Conservation (phyloP, 352 stramenopile genomes). For the Phytopythium ostracodes region DNA sequence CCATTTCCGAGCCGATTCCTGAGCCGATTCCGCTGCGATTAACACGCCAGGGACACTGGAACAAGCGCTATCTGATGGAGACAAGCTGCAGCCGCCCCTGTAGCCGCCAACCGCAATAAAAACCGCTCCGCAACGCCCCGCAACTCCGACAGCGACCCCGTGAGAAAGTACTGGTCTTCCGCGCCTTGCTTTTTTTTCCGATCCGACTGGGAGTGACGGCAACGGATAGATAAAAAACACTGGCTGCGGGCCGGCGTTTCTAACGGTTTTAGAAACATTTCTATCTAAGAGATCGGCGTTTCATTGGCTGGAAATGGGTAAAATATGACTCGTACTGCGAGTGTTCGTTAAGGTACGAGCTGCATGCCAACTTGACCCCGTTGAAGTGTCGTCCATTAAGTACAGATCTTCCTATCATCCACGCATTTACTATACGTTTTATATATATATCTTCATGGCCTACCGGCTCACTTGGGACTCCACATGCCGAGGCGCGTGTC, state of each 20-base stretch:
- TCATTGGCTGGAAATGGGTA: not conserved
- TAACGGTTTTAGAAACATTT: not conserved
- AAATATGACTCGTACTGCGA: no score
- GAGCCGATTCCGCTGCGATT: not conserved
- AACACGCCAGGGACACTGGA: not conserved
- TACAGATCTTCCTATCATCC: no score
- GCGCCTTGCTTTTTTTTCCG: not conserved
- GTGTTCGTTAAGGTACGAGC: not conserved
- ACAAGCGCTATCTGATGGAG: not conserved
- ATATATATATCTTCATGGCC: not conserved
- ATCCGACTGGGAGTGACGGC: not conserved
- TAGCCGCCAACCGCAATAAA: not conserved
- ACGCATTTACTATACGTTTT: not conserved
- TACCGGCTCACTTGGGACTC: constrained; percentile 59
- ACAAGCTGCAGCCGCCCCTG: not conserved
- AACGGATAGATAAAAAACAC: constrained; percentile 1
- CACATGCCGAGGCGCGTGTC: constrained; percentile 86
- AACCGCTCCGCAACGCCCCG: not conserved
- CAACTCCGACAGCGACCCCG: not conserved
- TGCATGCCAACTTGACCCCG: not conserved
- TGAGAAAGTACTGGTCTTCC: not conserved
- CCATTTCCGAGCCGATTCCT: constrained; percentile 23
- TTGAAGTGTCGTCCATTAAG: not conserved
- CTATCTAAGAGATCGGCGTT: not conserved
- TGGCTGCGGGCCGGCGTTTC: constrained; percentile 2